Percentiles rank a stretch among this genome's conserved stretches.
These are phyloP conservation scores for Mallotus nudiflorus DNA, from an alignment of 345 rosid genomes.

Conservation along the genomic window DNA sequence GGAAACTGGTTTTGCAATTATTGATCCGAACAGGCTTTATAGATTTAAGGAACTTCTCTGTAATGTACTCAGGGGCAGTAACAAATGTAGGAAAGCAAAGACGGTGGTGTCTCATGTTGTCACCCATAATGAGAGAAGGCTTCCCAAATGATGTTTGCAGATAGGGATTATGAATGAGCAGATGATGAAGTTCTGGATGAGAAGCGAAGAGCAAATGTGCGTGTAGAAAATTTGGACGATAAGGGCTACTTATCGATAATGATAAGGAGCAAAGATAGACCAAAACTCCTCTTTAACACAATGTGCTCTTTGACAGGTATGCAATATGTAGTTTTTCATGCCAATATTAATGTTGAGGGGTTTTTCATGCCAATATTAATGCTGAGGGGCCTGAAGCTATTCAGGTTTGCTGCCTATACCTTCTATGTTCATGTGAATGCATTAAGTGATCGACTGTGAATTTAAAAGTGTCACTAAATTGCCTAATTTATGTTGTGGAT, in stretches of 20 bases:
- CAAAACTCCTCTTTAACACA: conserved; percentile 86
- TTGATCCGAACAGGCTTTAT: conserved; percentile 61
- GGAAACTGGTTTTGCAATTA: conserved; percentile 61
- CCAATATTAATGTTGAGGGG: too few relatives aligned
- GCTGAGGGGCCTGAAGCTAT: too few relatives aligned
- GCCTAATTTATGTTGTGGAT: not conserved
- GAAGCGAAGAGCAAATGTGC: conserved; percentile 65
- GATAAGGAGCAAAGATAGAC: conserved; percentile 80
- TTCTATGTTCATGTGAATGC: not conserved
- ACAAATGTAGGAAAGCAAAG: conserved; percentile 62
- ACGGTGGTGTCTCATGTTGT: conserved; percentile 60
- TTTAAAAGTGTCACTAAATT: not conserved
- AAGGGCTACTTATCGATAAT: conserved; percentile 85
- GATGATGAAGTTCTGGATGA: conserved; percentile 51
- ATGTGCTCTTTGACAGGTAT: conserved; percentile 91
- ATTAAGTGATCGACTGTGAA: not conserved
- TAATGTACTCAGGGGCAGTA: too few relatives aligned
- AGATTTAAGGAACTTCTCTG: conserved; percentile 65
- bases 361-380: too few relatives aligned
- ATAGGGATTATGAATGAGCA: conserved; percentile 75
- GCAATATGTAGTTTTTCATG: conserved; percentile 95
- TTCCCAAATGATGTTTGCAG: conserved; percentile 98
- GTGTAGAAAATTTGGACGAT: conserved; percentile 75
- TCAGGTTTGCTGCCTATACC: too few relatives aligned
- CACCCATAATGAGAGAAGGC: conserved; percentile 80